These are phyloP conservation scores for Fusarium continuum DNA, from an alignment of 2,329 filamentous ascomycete species.

Conservation along the genomic window DNA sequence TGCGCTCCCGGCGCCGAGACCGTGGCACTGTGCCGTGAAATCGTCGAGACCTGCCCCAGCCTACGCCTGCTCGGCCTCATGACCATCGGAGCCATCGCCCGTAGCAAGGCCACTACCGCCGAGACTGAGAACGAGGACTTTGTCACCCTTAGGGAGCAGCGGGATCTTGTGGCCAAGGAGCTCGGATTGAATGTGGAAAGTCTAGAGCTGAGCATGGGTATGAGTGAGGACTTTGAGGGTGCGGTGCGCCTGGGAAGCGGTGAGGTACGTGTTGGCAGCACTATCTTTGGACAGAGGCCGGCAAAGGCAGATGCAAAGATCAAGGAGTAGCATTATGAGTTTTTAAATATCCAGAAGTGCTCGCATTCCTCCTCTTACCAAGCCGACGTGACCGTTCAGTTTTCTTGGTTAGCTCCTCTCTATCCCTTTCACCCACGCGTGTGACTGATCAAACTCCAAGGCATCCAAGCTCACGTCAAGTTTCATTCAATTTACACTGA, in stretches of 20 bases:
- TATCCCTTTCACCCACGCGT: not conserved
- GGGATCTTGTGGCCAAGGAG: constrained; percentile 72
- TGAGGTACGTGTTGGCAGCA: constrained; percentile 92
- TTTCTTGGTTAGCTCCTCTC: not conserved
- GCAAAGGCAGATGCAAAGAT: constrained; percentile 82
- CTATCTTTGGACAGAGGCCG: constrained; percentile 88
- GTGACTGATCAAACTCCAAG: not conserved
- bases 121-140: constrained; percentile 96
- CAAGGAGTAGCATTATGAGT: constrained; percentile 50
- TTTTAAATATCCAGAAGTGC: not conserved
- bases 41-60: constrained; percentile 75
- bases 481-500: constrained; percentile 34
- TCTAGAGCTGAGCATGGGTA: constrained; percentile 97
- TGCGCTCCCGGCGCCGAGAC: constrained; percentile 72
- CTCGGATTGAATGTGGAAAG: constrained; percentile 55
- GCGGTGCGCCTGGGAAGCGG: constrained; percentile 84
- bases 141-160: constrained; percentile 69
- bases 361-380: not conserved
- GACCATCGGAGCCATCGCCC: constrained; percentile 95
- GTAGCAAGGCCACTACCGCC: constrained; percentile 75
- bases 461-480: constrained; percentile 1
- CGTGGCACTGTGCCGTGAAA: constrained; percentile 72
- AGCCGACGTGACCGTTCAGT: not conserved
- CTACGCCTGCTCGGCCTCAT: constrained; percentile 84
- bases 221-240: constrained; percentile 96